Conservation (phyloP, 1,284 basidiomycete species). For the Trichosporon sp. region DNA sequence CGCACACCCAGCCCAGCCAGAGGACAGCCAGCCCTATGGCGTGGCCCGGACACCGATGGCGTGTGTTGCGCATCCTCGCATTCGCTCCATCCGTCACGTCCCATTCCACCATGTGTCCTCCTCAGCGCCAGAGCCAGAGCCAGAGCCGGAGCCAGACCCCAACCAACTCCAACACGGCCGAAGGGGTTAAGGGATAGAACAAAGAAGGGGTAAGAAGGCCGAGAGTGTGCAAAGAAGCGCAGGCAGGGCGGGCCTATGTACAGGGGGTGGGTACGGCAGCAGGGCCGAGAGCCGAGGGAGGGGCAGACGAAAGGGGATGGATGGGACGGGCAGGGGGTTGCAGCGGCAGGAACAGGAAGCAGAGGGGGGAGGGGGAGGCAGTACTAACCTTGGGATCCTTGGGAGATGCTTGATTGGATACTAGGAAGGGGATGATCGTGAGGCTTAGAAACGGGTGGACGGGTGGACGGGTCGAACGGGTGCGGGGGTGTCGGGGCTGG, state of each 20-base stretch:
- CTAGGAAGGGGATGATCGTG: background rate
- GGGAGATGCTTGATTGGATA: background rate
- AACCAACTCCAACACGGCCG: no score
- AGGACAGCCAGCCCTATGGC: background rate
- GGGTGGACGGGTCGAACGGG: background rate
- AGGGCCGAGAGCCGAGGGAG: constrained; percentile 8
- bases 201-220: constrained; percentile 14
- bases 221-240: constrained; percentile 16
- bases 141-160: no score
- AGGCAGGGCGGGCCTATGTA: background rate
- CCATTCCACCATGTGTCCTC: no score
- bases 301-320: background rate
- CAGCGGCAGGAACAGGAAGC: background rate
- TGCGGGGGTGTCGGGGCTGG: background rate
- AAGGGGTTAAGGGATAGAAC: background rate
- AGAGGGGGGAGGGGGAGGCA: background rate
- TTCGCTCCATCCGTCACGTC: no score
- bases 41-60: background rate
- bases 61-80: background rate
- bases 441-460: no score
- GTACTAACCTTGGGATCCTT: constrained; percentile 17
- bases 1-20: background rate
- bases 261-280: background rate
- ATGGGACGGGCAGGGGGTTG: background rate
- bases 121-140: no score